phyloP scores from a whole-genome alignment of 1,139 yeast genomes.

The Magnusiomyces tetraspermus region DNA sequence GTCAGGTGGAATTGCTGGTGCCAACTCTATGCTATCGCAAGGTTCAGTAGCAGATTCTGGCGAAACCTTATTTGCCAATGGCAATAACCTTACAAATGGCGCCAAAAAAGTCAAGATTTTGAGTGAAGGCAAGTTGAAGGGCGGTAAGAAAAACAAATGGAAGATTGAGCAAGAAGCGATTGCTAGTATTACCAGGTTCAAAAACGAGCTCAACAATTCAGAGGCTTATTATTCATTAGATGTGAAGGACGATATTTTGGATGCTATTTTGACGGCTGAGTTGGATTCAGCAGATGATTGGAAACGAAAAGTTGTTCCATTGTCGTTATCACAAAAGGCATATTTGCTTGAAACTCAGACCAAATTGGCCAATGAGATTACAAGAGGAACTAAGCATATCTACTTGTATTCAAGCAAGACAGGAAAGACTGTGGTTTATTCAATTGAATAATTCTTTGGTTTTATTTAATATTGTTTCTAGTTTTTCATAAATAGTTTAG shows the following conservation, averaged over 20 bases:
- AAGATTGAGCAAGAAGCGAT: conserved; percentile 65
- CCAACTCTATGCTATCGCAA: background rate
- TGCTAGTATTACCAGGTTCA: conserved; percentile 46
- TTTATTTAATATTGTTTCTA: background rate
- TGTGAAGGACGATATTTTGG: conserved; percentile 69
- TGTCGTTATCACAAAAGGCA: conserved; percentile 62
- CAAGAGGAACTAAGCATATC: conserved; percentile 65
- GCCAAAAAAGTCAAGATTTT: conserved; percentile 22
- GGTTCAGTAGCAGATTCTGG: background rate
- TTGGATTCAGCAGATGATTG: conserved; percentile 78
- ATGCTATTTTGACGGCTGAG: conserved; percentile 70
- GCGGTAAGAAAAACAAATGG: conserved; percentile 73
- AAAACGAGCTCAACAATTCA: conserved; percentile 37
- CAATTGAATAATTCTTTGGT: background rate
- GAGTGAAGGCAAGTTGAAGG: conserved; percentile 48
- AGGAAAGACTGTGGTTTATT: conserved; percentile 53
- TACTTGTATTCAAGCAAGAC: conserved; percentile 66
- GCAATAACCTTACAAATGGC: background rate
- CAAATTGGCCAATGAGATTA: conserved; percentile 60
- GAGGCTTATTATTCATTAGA: conserved; percentile 49
- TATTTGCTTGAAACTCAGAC: conserved; percentile 65
- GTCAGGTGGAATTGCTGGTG: background rate
- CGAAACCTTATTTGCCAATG: background rate
- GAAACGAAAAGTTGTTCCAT: conserved; percentile 70
- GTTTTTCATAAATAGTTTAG: no score